Evolutionary conservation across 345 rosid genomes (phyloP).

Genomic region (Arabis hirsuta): DNA sequence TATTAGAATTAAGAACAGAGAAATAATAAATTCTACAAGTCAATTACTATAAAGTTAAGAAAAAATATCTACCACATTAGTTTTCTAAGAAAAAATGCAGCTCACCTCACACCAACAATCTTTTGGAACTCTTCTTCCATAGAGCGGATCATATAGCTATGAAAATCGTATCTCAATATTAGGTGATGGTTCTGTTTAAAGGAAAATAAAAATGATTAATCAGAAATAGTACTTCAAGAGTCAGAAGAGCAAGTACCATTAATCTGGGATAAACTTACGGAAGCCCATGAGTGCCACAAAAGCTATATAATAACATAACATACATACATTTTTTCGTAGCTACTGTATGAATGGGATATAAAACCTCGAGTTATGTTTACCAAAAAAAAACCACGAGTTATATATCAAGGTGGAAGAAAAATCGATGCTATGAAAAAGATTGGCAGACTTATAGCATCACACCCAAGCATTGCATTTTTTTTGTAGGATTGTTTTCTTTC

Average conservation of each 20-base stretch:
- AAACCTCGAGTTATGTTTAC: neutral
- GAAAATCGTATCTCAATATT: constrained; percentile 69
- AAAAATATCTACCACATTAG: neutral
- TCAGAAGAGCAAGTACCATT: no score
- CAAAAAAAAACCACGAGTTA: neutral
- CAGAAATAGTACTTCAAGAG: no score
- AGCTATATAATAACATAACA: neutral
- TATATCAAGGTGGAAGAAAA: no score
- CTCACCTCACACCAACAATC: constrained; percentile 89
- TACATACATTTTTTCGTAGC: neutral
- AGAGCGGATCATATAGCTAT: constrained; percentile 88
- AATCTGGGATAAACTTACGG: no score
- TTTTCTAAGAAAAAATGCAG: neutral
- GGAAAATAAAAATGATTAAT: constrained; percentile 2
- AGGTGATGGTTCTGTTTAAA: constrained; percentile 77
- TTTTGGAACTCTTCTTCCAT: constrained; percentile 95
- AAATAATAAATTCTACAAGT: neutral
- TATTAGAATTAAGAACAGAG: constrained; percentile 5
- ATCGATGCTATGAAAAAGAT: neutral
- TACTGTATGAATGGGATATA: neutral
- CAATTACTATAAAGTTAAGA: neutral
- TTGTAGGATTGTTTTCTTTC: no score
- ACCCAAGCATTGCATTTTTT: neutral
- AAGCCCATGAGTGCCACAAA: no score
- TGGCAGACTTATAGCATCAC: neutral